Evolutionary conservation across 2,329 filamentous ascomycete genomes (phyloP), one percentile per base, ranked within the genome.

Genomic region (Curvularia sp.): DNA sequence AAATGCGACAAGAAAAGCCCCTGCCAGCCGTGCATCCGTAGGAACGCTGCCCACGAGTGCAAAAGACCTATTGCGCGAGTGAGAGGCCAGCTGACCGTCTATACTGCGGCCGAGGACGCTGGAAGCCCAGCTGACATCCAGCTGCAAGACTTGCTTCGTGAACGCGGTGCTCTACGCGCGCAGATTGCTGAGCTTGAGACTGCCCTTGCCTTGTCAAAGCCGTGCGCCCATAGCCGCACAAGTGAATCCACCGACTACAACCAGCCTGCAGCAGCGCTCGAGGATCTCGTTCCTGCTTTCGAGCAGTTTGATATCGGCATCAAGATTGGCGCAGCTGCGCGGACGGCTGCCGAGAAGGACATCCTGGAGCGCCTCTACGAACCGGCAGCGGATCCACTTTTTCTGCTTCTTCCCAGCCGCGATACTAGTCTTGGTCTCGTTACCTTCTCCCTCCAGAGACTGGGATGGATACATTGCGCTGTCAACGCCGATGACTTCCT

Each of bases 101-200:
- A 55, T 45, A 53, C 48, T 7, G 52, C 48, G 15, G 52, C 41
- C 13, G 48, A 53, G 21, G 54, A 53, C 19, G 32, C 43, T 10
- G 59, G 19, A 8, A 47, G 43, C n/a, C 30, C 57, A 19, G 39
- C 43, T 9, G 46, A 53, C 10, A 32, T 48, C 10, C 48, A 61
- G 19, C 30, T 61, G 2, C 45, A 53, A 15, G 55, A 59, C 27
- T 36, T 61, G 27, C 47, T 61, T 9, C 59, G 51, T 27, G 50
- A 61, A 41, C 59, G 55, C 38, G 52, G 48, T 18, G 59, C 59
- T 30, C 28, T 61, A 2, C 56, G 47, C 6, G 59, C 59, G 25
- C 59, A 59, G 36, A 61, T 61, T 42, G 59, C 59, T 36, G 56
- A 61, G 25, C 59, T 61, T 3, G 59, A 61, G 45, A 61, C 59